phyloP scores from a whole-genome alignment of 768 basidiomycete species.

The Trametes gibbosa region DNA sequence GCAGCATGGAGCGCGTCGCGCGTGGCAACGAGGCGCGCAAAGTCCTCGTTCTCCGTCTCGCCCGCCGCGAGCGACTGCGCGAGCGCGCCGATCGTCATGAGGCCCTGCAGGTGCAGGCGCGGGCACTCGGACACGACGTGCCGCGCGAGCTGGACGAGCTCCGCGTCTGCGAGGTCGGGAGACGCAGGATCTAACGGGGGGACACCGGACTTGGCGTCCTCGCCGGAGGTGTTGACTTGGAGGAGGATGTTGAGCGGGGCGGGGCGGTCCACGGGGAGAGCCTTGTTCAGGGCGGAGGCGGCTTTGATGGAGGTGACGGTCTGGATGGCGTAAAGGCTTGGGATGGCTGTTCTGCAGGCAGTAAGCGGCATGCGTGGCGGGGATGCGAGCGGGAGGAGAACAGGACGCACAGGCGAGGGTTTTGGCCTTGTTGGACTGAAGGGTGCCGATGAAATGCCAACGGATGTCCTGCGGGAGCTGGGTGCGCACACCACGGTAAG shows the following conservation, averaged over 20 bases:
- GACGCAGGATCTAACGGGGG: conserved; percentile 47
- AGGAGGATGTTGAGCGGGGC: conserved; percentile 76
- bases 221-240: conserved; percentile 96
- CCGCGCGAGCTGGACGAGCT: conserved; percentile 62
- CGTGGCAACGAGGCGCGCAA: conserved; percentile 63
- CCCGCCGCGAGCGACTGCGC: conserved; percentile 59
- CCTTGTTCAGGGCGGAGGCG: conserved; percentile 76
- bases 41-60: conserved; percentile 64
- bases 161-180: conserved; percentile 26
- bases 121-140: conserved; percentile 75
- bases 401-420: conserved; percentile 67
- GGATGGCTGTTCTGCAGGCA: conserved; percentile 55
- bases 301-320: conserved; percentile 81
- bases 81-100: conserved; percentile 96
- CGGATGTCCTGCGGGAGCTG: conserved; percentile 86
- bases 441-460: conserved; percentile 96
- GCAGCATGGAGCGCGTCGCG: conserved; percentile 52
- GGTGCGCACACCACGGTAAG: not conserved
- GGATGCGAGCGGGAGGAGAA: not conserved
- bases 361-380: not conserved
- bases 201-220: conserved; percentile 86
- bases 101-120: conserved; percentile 69
- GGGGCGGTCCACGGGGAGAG: conserved; percentile 54
- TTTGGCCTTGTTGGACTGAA: conserved; percentile 95
- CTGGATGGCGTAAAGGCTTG: conserved; percentile 85